These are phyloP conservation scores for Telfairia occidentalis DNA, from an alignment of 331 rosid species.

Conservation along the genomic window DNA sequence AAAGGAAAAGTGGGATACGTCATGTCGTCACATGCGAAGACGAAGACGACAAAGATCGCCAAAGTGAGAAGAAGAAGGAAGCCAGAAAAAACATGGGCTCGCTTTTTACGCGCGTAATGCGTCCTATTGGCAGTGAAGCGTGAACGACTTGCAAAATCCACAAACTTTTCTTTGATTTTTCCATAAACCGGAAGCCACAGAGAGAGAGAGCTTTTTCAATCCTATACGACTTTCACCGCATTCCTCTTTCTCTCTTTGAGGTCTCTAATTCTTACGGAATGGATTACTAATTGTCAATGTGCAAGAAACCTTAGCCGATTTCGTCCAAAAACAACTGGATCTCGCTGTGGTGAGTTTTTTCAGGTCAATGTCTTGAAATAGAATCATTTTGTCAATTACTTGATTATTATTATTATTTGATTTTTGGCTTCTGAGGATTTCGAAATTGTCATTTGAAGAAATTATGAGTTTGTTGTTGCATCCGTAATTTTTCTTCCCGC, in stretches of 20 bases:
- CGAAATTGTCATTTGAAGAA: background rate
- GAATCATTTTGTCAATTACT: too few species aligned
- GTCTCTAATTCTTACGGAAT: background rate
- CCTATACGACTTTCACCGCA: background rate
- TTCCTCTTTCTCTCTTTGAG: background rate
- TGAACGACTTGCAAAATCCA: background rate
- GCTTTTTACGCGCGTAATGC: background rate
- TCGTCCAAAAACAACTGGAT: slow-evolving; percentile 18
- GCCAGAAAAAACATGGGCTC: background rate
- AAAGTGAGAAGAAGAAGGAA: background rate
- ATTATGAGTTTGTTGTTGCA: background rate
- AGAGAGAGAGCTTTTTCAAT: background rate
- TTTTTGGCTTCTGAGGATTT: background rate
- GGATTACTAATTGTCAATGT: slow-evolving; percentile 1
- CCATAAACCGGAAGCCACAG: background rate
- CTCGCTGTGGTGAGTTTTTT: slow-evolving; percentile 3
- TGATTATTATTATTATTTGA: too few species aligned
- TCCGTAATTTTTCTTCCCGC: background rate
- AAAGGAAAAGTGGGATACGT: background rate
- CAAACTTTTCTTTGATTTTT: background rate
- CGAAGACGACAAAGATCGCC: background rate
- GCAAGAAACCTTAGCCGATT: slow-evolving; percentile 3
- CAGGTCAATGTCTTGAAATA: background rate
- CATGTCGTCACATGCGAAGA: background rate
- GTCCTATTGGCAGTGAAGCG: background rate